Percentiles rank a stretch among this genome's conserved stretches.
phyloP scores from a whole-genome alignment of 2,329 filamentous ascomycete genomes.

The Nemania diffusa region DNA sequence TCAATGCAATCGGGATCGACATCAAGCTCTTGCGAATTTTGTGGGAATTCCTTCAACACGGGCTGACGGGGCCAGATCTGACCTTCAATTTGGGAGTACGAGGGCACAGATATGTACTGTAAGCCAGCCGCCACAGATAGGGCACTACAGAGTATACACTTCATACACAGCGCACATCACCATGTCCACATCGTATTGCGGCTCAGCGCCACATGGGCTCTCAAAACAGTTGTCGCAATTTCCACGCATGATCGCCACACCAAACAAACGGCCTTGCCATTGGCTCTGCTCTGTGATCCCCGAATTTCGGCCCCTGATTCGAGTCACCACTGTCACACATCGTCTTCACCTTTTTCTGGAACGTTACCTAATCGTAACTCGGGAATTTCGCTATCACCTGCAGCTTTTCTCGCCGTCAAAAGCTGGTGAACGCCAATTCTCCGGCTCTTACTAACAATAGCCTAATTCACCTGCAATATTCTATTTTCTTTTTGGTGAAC shows the following conservation, averaged over 20 bases:
- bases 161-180: too few species aligned
- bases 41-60: slow-evolving; percentile 15
- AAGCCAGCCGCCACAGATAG: too few species aligned
- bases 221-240: slow-evolving; percentile 22
- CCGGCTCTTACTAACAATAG: slow-evolving; percentile 11
- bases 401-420: slow-evolving; percentile 7
- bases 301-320: background rate
- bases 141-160: too few species aligned
- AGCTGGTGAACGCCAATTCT: background rate
- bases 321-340: slow-evolving; percentile 16
- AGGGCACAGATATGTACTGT: too few species aligned
- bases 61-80: slow-evolving; percentile 20
- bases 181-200: slow-evolving; percentile 16
- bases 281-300: background rate
- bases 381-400: slow-evolving; percentile 6
- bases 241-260: slow-evolving; percentile 24
- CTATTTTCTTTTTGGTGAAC: slow-evolving; percentile 13
- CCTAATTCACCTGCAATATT: background rate
- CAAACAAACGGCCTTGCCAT: slow-evolving; percentile 2
- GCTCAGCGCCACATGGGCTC: slow-evolving; percentile 27
- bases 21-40: slow-evolving; percentile 11
- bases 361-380: slow-evolving; percentile 23
- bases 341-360: slow-evolving; percentile 21
- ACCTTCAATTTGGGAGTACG: slow-evolving; percentile 33
- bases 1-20: slow-evolving; percentile 30